Evolutionary conservation across 2,329 filamentous ascomycete species (phyloP).

Genomic region (Bipolaris sorokiniana): DNA sequence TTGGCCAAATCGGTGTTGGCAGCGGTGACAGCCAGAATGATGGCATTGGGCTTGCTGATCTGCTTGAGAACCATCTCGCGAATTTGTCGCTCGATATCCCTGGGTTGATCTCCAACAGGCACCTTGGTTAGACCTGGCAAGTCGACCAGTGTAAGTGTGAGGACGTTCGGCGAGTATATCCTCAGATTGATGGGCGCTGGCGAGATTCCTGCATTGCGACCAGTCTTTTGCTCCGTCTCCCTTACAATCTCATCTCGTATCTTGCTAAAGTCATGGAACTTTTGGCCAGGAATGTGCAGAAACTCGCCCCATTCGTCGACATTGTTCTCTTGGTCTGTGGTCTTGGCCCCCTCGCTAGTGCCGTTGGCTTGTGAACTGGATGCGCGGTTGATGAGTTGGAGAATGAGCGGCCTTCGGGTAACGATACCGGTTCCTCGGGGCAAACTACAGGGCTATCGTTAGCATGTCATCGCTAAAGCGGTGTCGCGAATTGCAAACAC

Average conservation of each 20-base stretch:
- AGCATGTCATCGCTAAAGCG: slow-evolving; percentile 30
- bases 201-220: slow-evolving; percentile 94
- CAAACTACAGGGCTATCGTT: slow-evolving; percentile 64
- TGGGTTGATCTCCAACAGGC: slow-evolving; percentile 92
- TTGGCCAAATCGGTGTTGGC: slow-evolving; percentile 99
- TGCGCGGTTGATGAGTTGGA: slow-evolving; percentile 93
- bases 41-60: slow-evolving; percentile 97
- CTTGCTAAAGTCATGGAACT: slow-evolving; percentile 98
- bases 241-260: slow-evolving; percentile 96
- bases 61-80: slow-evolving; percentile 98
- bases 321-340: slow-evolving; percentile 86
- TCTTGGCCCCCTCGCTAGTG: slow-evolving; percentile 65
- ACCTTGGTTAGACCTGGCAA: slow-evolving; percentile 96
- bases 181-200: slow-evolving; percentile 95
- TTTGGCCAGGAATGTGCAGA: slow-evolving; percentile 94
- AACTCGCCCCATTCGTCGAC: slow-evolving; percentile 98
- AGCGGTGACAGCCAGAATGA: slow-evolving; percentile 93
- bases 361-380: slow-evolving; percentile 71
- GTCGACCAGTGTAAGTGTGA: slow-evolving; percentile 95
- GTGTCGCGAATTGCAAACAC: slow-evolving; percentile 47
- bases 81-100: slow-evolving; percentile 96
- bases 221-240: slow-evolving; percentile 96
- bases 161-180: slow-evolving; percentile 97
- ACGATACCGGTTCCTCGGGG: slow-evolving; percentile 98
- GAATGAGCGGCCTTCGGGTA: slow-evolving; percentile 90